Conservation (phyloP, 2,329 filamentous ascomycete species). For the Talaromyces piceae region DNA sequence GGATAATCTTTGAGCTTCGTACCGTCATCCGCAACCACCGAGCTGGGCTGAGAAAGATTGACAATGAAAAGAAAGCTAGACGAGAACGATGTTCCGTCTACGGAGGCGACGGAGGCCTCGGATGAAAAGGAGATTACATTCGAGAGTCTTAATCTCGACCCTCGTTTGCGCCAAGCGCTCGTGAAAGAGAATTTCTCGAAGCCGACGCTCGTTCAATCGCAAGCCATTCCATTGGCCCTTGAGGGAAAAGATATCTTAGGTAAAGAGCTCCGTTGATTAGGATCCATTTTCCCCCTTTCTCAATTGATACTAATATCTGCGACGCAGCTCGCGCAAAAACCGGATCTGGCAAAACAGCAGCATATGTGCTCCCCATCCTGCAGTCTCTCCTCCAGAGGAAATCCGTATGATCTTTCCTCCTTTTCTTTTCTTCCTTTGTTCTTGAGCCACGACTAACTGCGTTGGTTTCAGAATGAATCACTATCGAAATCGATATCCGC, state of each 20-base stretch:
- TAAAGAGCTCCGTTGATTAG: slow-evolving; percentile 19
- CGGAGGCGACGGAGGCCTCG: slow-evolving; percentile 21
- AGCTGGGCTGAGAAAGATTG: background rate
- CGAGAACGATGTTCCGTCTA: slow-evolving; percentile 39
- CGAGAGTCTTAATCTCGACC: slow-evolving; percentile 69
- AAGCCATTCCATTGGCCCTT: slow-evolving; percentile 79
- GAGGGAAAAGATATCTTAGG: slow-evolving; percentile 79
- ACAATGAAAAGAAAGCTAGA: slow-evolving; percentile 46
- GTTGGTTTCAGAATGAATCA: slow-evolving; percentile 23
- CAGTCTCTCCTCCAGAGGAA: slow-evolving; percentile 77
- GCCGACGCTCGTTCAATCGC: slow-evolving; percentile 81
- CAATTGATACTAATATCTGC: slow-evolving; percentile 14
- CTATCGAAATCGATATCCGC: slow-evolving; percentile 52
- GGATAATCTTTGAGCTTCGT: slow-evolving; percentile 9
- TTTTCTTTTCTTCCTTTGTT: too few relatives aligned
- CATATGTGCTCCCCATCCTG: slow-evolving; percentile 84
- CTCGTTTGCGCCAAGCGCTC: slow-evolving; percentile 77
- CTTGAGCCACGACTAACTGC: background rate
- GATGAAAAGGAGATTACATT: slow-evolving; percentile 51
- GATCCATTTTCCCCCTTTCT: background rate
- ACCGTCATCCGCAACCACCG: slow-evolving; percentile 1
- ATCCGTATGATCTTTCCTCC: slow-evolving; percentile 38
- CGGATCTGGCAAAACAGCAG: slow-evolving; percentile 95
- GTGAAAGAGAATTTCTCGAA: slow-evolving; percentile 74
- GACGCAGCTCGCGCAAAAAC: slow-evolving; percentile 74